phyloP scores from a whole-genome alignment of 2,329 filamentous ascomycete genomes.

The Phialemoniopsis sp. region DNA sequence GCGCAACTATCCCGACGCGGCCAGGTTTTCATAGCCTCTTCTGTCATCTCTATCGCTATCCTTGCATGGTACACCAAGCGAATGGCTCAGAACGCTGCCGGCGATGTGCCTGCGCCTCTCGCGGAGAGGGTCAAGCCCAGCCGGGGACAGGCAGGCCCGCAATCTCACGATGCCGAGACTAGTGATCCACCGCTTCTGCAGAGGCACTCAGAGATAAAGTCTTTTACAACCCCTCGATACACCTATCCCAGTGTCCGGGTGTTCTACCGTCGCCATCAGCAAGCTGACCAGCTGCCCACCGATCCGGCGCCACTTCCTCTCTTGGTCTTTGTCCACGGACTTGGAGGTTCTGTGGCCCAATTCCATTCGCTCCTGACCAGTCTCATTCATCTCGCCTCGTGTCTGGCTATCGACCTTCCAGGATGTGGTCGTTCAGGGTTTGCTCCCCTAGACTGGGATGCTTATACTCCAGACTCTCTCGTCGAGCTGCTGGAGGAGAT shows the following conservation, averaged over 20 bases:
- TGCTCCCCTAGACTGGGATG: slow-evolving; percentile 64
- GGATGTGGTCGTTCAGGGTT: slow-evolving; percentile 83
- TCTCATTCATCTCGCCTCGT: slow-evolving; percentile 77
- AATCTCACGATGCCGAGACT: slow-evolving; percentile 29
- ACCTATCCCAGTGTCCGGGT: slow-evolving; percentile 75
- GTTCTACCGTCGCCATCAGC: slow-evolving; percentile 78
- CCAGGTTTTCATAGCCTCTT: too few relatives aligned
- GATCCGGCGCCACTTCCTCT: slow-evolving; percentile 73
- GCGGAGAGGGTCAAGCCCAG: too few relatives aligned
- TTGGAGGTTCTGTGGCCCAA: slow-evolving; percentile 89
- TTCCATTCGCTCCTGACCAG: slow-evolving; percentile 79
- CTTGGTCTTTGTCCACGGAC: slow-evolving; percentile 85
- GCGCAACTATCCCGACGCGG: too few relatives aligned
- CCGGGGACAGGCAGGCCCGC: too few relatives aligned
- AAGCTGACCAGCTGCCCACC: slow-evolving; percentile 74
- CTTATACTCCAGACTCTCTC: slow-evolving; percentile 75
- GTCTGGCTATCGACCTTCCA: slow-evolving; percentile 83
- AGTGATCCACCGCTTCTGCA: slow-evolving; percentile 78
- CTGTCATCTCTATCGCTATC: too few relatives aligned
- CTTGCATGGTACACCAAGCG: too few relatives aligned
- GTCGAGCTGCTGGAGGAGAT: slow-evolving; percentile 69
- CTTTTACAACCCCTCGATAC: slow-evolving; percentile 67
- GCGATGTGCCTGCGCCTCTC: too few relatives aligned
- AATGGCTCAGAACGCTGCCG: too few relatives aligned
- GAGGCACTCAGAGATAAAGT: slow-evolving; percentile 67